Conservation (phyloP, 164 flowering plant genomes). For the Echeveria elegans region DNA sequence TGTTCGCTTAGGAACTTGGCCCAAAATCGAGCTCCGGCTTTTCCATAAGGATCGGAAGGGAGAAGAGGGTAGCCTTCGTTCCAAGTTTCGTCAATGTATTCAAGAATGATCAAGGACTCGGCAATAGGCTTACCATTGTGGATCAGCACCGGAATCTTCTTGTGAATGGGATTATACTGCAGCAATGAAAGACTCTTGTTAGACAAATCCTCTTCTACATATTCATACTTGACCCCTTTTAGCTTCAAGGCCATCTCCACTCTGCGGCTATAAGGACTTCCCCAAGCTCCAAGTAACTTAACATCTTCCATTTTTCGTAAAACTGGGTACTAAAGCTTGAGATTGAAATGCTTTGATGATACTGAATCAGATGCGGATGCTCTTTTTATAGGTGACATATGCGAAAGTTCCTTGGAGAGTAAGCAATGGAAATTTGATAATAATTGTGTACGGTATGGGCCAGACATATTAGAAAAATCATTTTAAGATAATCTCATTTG, state of each 20-base stretch:
- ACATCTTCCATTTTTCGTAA: constrained; percentile 17
- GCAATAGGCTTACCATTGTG: constrained; percentile 29
- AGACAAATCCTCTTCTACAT: constrained; percentile 18
- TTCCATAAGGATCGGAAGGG: constrained; percentile 25
- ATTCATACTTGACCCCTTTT: constrained; percentile 25
- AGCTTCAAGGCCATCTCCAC: constrained; percentile 27
- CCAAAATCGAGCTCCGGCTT: constrained; percentile 33
- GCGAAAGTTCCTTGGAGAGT: neutral
- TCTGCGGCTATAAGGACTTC: constrained; percentile 24
- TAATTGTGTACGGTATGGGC: neutral
- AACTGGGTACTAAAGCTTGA: neutral
- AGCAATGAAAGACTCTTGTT: constrained; percentile 31
- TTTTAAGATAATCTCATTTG: neutral
- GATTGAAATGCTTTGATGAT: neutral
- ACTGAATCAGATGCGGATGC: neutral
- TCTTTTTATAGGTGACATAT: neutral
- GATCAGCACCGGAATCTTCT: constrained; percentile 30
- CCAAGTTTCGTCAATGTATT: constrained; percentile 34
- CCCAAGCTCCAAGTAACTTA: constrained; percentile 18
- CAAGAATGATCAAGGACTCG: constrained; percentile 26
- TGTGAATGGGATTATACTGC: constrained; percentile 27
- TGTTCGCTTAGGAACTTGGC: constrained; percentile 25
- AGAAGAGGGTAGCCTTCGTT: constrained; percentile 14
- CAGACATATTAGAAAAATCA: neutral
- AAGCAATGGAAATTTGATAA: too few species aligned